Evolutionary conservation across 805 yeast genomes (phyloP), one percentile per base, ranked within the genome.

Genomic region (Hanseniaspora pseudoguilliermondii): DNA sequence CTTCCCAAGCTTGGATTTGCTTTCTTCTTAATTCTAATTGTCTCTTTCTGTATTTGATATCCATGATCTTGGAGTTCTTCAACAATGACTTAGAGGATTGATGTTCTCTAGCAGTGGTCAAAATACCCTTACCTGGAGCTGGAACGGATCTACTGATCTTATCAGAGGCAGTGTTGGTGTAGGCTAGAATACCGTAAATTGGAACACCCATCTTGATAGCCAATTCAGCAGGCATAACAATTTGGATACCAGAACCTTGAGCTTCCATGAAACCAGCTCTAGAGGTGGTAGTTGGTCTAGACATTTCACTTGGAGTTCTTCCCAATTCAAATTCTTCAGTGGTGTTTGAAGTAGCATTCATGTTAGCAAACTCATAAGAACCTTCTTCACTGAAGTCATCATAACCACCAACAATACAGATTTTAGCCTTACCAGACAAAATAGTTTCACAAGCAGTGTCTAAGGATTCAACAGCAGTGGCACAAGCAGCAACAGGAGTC

Each of bases 301-400:
- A 91, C 97, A 93, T 93, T 73, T 93, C 98, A 58, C 84, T 77
- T 63, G 99, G 97, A 53, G 97, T 87, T 77, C 99, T 87, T 61
- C 99, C 99, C 62, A 87, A 93, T 50, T 80, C 95, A 63, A 84
- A 76, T 75, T 93, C 99, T 58, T 83, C 87, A 58, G 80, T 67
- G 29, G 97, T 77, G 73, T 91, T 88, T 34, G 96, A 85, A 47
- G 99, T 93, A 48, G 98, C 98, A 66, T 90, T 90, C 99, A 93
- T 93, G 77, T 93, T 93, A 65, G 87, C 98, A 72, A 93, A 93
- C 73, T 93, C 99, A 66, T 81, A 85, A 58, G 97, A 89, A 63
- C 97, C 97, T 75, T 93, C 98, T 74, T 93, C 98, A 73, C 89
- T 96, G 91, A 93, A 90, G 68, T 93, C 99, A 76, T 93, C 99